Base-by-base conservation (phyloP, 192 early-diverging fungal species). In the Coemansia sp. region DNA sequence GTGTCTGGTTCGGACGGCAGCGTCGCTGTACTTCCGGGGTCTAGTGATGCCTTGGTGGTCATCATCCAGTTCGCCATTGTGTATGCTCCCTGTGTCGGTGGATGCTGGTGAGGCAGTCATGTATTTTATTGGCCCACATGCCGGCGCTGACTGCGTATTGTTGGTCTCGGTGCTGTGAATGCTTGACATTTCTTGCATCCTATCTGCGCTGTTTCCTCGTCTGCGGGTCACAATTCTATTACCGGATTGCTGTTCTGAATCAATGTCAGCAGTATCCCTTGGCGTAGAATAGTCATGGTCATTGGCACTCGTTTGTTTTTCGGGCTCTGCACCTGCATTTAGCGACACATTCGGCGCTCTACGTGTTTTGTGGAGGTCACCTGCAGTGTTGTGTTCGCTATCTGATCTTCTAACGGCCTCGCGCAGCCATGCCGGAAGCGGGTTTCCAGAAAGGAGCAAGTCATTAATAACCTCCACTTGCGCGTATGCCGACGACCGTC, bases 381-480 rank as follows among this genome's bases (percentile, higher is more conserved):
- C 19, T 48, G 45, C 6, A 4, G 45, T 48, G 45, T 48, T 19
- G 36, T 48, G 61, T 15, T 63, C 45, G 3, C n/a, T 48, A 19
- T 48, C 52, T 32, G 52, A 43, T 36, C 36, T 22, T 34, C 41
- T 65, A 10, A 65, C 66, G 8, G 72, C 72, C 11, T 69, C 66
- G 9, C 72, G 56, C 38, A 74, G 52, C 72, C 72, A 74, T 5
- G 66, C 66, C 23, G 72, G 72, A 22, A 74, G 67, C 10, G 72
- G 72, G 42, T 74, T 61, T 19, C 66, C 72, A n/a, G 72, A 74
- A 9, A 68, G 62, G 8, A 74, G 58, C 15, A 74, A 69, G 61
- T 57, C 54, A 20, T 73, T 73, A 34, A 73, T 67, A 25, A 65
- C 65, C 54, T 73, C 71, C 0, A 61, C 71, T 29, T 20, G 52